These are phyloP conservation scores for Phyllosticta paracitricarpa DNA, from an alignment of 2,329 filamentous ascomycete species.

Conservation along the genomic window DNA sequence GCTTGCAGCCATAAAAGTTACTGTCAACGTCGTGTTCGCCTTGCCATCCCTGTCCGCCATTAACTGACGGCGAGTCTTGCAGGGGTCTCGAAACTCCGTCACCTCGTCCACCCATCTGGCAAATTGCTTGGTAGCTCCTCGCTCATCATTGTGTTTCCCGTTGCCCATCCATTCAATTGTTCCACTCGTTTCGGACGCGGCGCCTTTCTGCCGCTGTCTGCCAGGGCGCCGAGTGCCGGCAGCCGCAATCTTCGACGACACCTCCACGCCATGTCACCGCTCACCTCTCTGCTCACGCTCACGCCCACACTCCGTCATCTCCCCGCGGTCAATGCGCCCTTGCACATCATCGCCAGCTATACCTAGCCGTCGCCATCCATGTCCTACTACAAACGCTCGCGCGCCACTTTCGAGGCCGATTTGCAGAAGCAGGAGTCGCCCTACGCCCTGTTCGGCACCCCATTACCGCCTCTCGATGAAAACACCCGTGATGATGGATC, in stretches of 20 bases:
- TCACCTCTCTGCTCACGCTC: background rate
- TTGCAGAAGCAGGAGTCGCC: slow-evolving; percentile 56
- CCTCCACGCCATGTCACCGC: background rate
- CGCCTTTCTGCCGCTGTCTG: background rate
- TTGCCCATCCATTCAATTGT: background rate
- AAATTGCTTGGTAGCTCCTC: background rate
- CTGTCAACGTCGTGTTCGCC: background rate
- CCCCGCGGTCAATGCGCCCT: background rate
- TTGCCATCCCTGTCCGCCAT: background rate
- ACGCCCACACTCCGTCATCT: background rate
- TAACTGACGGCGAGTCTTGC: background rate
- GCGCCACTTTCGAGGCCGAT: slow-evolving; percentile 68
- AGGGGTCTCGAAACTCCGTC: background rate
- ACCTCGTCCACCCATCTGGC: no score
- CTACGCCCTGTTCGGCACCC: slow-evolving; percentile 73
- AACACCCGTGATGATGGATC: slow-evolving; percentile 79
- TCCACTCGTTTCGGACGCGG: background rate
- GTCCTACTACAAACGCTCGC: slow-evolving; percentile 58
- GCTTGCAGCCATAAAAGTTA: background rate
- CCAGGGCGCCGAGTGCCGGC: background rate
- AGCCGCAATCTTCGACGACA: background rate
- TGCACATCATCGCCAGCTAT: background rate
- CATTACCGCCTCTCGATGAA: slow-evolving; percentile 67
- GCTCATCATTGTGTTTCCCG: background rate
- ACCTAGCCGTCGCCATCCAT: slow-evolving; percentile 1